Evolutionary conservation across 257 asterid species (phyloP).

Genomic region (Paulownia fortunei): DNA sequence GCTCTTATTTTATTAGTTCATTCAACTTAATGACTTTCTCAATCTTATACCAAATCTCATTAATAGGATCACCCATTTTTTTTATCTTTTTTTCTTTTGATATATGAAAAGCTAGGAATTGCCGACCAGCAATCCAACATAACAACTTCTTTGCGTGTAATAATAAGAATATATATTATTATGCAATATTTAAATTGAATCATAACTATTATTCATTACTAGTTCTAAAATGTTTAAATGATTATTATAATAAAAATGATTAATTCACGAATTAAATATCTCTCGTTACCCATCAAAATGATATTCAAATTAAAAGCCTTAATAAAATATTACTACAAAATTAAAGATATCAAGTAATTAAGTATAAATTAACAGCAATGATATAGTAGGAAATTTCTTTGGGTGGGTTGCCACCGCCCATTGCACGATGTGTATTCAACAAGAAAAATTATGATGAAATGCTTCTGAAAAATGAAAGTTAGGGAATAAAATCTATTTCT

Average conservation of each 20-base stretch:
- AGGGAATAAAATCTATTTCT: conserved; percentile 40
- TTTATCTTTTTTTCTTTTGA: too few relatives aligned
- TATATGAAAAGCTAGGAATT: too few relatives aligned
- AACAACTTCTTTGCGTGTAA: too few relatives aligned
- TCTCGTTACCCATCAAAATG: neutral
- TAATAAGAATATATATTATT: too few relatives aligned
- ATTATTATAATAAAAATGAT: neutral
- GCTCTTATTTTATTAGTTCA: neutral
- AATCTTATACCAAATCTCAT: neutral
- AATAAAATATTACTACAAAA: neutral
- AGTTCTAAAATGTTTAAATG: too few relatives aligned
- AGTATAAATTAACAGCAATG: too few relatives aligned
- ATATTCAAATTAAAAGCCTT: too few relatives aligned
- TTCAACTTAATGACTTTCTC: neutral
- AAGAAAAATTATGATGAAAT: neutral
- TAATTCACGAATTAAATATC: neutral
- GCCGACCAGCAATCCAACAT: too few relatives aligned
- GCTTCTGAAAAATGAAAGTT: neutral
- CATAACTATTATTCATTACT: too few relatives aligned
- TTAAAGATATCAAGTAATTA: too few relatives aligned
- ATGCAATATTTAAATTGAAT: too few relatives aligned
- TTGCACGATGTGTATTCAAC: conserved; percentile 44
- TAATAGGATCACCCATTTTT: too few relatives aligned
- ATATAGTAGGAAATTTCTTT: neutral
- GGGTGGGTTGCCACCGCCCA: conserved; percentile 45